Conservation (phyloP, 2,329 filamentous ascomycete genomes). For the Polytolypa hystricis region DNA sequence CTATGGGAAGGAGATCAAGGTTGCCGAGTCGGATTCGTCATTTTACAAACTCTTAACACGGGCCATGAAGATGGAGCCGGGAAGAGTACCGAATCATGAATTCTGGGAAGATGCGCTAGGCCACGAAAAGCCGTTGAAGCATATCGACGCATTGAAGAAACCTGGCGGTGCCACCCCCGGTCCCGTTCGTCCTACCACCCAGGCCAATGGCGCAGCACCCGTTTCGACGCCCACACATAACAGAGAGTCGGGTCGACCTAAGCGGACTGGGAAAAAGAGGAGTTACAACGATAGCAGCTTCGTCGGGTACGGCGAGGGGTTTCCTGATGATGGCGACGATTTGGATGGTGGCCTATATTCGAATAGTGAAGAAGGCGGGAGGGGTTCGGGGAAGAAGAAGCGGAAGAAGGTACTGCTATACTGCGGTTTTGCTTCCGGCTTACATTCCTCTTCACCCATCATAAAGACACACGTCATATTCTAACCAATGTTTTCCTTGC, state of each 20-base stretch:
- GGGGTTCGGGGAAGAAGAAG: slow-evolving; percentile 33
- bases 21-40: slow-evolving; percentile 31
- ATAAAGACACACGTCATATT: slow-evolving; percentile 6
- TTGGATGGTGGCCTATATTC: slow-evolving; percentile 29
- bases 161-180: slow-evolving; percentile 14
- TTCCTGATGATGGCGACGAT: slow-evolving; percentile 38
- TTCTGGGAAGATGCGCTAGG: slow-evolving; percentile 40
- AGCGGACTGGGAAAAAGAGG: slow-evolving; percentile 38
- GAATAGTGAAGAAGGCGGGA: slow-evolving; percentile 28
- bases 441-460: background rate
- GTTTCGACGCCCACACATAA: slow-evolving; percentile 11
- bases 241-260: slow-evolving; percentile 32
- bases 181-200: slow-evolving; percentile 16
- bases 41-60: slow-evolving; percentile 31
- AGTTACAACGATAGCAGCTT: slow-evolving; percentile 41
- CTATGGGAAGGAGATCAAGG: slow-evolving; percentile 34
- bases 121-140: slow-evolving; percentile 35
- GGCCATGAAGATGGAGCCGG: slow-evolving; percentile 39
- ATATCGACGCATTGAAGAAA: slow-evolving; percentile 21
- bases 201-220: slow-evolving; percentile 19
- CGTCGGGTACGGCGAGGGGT: slow-evolving; percentile 41
- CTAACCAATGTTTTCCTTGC: slow-evolving; percentile 6
- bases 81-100: slow-evolving; percentile 34
- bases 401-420: slow-evolving; percentile 35
- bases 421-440: slow-evolving; percentile 6